Evolutionary conservation across 257 asterid genomes (phyloP), one percentile per base, ranked within the genome.

Genomic region (Petrea volubilis): DNA sequence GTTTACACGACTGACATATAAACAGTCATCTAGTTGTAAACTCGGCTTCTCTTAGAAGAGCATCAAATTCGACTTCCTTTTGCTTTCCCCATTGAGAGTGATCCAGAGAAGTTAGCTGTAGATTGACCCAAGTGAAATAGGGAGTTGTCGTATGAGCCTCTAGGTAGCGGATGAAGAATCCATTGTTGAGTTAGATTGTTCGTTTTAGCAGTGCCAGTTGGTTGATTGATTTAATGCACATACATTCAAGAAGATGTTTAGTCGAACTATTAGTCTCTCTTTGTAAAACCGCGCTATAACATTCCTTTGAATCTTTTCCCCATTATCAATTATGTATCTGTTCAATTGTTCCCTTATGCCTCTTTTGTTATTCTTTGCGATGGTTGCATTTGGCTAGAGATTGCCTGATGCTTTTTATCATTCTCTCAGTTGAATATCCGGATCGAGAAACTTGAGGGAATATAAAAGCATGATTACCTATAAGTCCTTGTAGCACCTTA

Each of bases 21-120:
- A 58, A 70, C 72, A 28, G 77, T 75, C 72, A 41, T 63, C 47
- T 60, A 73, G 36, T 71, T 52, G 66, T 71, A 60, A 67, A 34
- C 50, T 50, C 51, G 21, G 52, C 23, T 52, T 59, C 24, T 71
- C 46, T 40, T 55, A 62, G 43, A 73, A 64, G 6, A n/a, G 20
- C 18, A 33, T 59, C 18, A 56, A 50, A 8, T 59, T 15, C 20
- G 38, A 27, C 15, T 49, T 47, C 29, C 49, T 29, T 41, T 57
- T 18, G 23, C 25, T 44, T 67, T 43, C 24, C 74, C 56, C 60
- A 10, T 56, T 8, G 53, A 34, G 56, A 10, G 44, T 64, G 36
- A 34, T 43, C 15, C 31, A 28, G 8, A 17, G 31, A 24, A 50
- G 38, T 46, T 72, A 66, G 75, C 66, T 20, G 14, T 57, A 38